Evolutionary conservation across 306 rosid species (phyloP).

Genomic region (Medicago arabica): DNA sequence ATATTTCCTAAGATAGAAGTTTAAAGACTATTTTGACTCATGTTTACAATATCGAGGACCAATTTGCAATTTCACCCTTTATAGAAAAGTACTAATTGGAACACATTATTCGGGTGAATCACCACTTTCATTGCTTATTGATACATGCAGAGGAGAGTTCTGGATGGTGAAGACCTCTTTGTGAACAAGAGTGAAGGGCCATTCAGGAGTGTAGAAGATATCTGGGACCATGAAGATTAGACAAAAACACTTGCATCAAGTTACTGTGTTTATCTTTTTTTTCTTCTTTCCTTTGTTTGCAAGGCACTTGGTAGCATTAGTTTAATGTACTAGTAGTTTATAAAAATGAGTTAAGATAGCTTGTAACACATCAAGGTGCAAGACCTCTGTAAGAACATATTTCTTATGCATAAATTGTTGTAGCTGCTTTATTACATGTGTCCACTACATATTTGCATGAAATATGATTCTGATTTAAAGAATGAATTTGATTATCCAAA

Average conservation of each 20-base stretch:
- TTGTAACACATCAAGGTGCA: constrained; percentile 13
- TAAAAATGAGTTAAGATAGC: constrained; percentile 13
- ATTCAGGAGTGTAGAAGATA: constrained; percentile 43
- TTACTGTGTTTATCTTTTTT: neutral
- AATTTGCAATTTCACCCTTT: too few relatives aligned
- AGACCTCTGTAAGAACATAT: constrained; percentile 18
- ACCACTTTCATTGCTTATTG: neutral
- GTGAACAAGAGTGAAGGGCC: constrained; percentile 55
- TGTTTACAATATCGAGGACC: too few relatives aligned
- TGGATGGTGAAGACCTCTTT: constrained; percentile 54
- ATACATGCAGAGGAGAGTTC: constrained; percentile 46
- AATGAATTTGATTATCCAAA: neutral
- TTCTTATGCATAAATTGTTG: neutral
- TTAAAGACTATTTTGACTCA: too few relatives aligned
- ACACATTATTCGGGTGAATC: neutral
- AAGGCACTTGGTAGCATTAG: constrained; percentile 9
- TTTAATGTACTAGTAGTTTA: constrained; percentile 32
- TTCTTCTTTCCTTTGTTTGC: neutral
- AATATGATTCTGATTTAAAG: neutral
- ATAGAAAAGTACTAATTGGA: too few relatives aligned
- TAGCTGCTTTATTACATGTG: neutral
- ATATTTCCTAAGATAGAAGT: too few relatives aligned
- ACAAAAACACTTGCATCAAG: constrained; percentile 21
- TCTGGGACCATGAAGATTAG: constrained; percentile 60
- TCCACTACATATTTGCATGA: neutral